These are phyloP conservation scores for Epichloe coenophiala DNA, from an alignment of 2,329 filamentous ascomycete genomes.

Conservation along the genomic window DNA sequence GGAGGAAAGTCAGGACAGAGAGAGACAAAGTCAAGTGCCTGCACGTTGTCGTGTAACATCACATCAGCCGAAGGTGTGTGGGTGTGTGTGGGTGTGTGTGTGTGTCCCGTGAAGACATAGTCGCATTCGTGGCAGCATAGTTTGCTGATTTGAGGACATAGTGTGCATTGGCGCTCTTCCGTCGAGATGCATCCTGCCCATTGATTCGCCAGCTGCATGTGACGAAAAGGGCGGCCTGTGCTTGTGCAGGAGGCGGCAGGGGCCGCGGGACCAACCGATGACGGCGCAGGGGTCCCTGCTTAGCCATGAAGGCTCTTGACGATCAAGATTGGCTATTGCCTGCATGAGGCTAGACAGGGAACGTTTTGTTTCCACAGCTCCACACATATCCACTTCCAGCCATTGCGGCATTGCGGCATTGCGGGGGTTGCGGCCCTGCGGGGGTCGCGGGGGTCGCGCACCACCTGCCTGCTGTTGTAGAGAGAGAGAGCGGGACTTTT, in stretches of 20 bases:
- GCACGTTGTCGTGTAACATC: neutral
- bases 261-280: conserved; percentile 33
- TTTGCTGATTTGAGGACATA: neutral
- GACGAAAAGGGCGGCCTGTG: conserved; percentile 23
- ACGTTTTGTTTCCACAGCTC: neutral
- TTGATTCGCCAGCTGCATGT: conserved; percentile 20
- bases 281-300: conserved; percentile 18
- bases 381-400: neutral
- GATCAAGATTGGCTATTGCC: conserved; percentile 27
- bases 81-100: too few relatives aligned
- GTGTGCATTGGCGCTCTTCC: conserved; percentile 1
- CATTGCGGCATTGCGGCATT: too few relatives aligned
- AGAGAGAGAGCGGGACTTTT: too few relatives aligned
- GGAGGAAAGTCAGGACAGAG: too few relatives aligned
- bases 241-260: conserved; percentile 31
- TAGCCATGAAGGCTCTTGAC: conserved; percentile 15
- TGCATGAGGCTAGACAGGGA: conserved; percentile 16
- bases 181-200: neutral
- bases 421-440: too few relatives aligned
- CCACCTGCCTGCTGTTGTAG: too few relatives aligned
- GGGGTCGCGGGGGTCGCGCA: too few relatives aligned
- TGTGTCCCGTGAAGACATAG: neutral
- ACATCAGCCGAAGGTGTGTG: too few relatives aligned
- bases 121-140: conserved; percentile 4
- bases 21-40: too few relatives aligned